Percentiles rank a stretch among this genome's conserved stretches.
These are phyloP conservation scores for Hyaloperonospora brassicae DNA, from an alignment of 352 stramenopile genomes.

Conservation along the genomic window DNA sequence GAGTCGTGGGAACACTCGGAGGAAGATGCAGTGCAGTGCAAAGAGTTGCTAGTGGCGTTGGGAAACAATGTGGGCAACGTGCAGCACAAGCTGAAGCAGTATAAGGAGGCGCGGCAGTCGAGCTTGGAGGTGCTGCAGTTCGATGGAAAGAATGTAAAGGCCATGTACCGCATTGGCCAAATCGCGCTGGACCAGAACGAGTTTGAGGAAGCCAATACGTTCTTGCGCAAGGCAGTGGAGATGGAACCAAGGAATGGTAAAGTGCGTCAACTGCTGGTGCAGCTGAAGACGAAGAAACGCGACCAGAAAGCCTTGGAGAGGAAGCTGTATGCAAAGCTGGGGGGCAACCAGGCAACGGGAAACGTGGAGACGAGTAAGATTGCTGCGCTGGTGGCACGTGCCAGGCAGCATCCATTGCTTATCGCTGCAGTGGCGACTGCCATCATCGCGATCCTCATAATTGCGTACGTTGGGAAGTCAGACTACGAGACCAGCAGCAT, in stretches of 20 bases:
- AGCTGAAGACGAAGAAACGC: slow-evolving; percentile 68
- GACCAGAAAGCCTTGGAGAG: slow-evolving; percentile 46
- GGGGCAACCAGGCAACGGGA: slow-evolving; percentile 17
- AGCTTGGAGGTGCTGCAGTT: slow-evolving; percentile 74
- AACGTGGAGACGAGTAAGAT: slow-evolving; percentile 6
- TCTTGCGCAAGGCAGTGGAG: slow-evolving; percentile 51
- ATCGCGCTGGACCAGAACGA: slow-evolving; percentile 69
- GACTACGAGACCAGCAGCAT: slow-evolving; percentile 30
- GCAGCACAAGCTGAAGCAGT: slow-evolving; percentile 65
- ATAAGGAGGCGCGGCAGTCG: slow-evolving; percentile 66
- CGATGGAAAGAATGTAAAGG: slow-evolving; percentile 66
- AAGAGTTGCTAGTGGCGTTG: slow-evolving; percentile 63
- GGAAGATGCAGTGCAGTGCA: slow-evolving; percentile 46
- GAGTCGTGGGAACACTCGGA: slow-evolving; percentile 64
- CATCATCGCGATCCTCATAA: slow-evolving; percentile 55
- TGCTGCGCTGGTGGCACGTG: slow-evolving; percentile 14
- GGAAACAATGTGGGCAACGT: slow-evolving; percentile 83
- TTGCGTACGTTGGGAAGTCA: slow-evolving; percentile 48
- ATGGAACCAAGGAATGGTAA: slow-evolving; percentile 63
- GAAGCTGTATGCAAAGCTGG: slow-evolving; percentile 65
- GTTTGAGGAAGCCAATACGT: slow-evolving; percentile 50
- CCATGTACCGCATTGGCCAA: slow-evolving; percentile 66
- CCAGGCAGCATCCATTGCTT: slow-evolving; percentile 33
- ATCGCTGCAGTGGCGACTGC: slow-evolving; percentile 36
- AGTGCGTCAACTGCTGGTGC: slow-evolving; percentile 49